Evolutionary conservation across 2,329 filamentous ascomycete species (phyloP).

Genomic region (Cryphonectria radicalis): DNA sequence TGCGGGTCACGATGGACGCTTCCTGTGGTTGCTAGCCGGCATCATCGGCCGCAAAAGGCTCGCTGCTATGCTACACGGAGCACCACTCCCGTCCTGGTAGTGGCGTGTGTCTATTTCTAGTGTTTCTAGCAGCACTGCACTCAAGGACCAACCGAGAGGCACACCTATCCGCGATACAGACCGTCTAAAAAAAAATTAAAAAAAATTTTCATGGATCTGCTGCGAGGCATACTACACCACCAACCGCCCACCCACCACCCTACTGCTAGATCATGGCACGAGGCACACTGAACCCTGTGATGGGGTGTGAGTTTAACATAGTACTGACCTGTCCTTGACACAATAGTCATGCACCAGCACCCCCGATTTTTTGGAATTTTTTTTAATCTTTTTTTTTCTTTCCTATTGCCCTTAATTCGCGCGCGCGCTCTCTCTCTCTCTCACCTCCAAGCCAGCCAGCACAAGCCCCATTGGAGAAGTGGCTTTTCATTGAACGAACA

Average conservation of each 20-base stretch:
- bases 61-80: background rate
- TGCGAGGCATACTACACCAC: background rate
- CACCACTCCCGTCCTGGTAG: background rate
- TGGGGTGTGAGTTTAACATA: slow-evolving; percentile 5
- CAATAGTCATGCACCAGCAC: background rate
- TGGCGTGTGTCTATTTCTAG: background rate
- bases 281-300: background rate
- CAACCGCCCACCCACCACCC: slow-evolving; percentile 2
- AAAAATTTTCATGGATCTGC: background rate
- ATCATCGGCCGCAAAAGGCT: slow-evolving; percentile 2
- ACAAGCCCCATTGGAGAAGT: background rate
- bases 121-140: background rate
- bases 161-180: background rate
- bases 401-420: background rate
- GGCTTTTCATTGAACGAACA: slow-evolving; percentile 1
- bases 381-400: background rate
- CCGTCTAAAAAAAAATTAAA: background rate
- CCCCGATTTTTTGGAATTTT: background rate
- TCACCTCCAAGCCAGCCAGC: background rate
- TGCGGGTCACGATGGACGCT: slow-evolving; percentile 2
- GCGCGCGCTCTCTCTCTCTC: background rate
- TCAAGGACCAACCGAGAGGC: background rate
- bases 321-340: background rate
- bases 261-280: slow-evolving; percentile 8
- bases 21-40: slow-evolving; percentile 10